Evolutionary conservation across 306 rosid species (phyloP).

Genomic region (Geum urbanum): DNA sequence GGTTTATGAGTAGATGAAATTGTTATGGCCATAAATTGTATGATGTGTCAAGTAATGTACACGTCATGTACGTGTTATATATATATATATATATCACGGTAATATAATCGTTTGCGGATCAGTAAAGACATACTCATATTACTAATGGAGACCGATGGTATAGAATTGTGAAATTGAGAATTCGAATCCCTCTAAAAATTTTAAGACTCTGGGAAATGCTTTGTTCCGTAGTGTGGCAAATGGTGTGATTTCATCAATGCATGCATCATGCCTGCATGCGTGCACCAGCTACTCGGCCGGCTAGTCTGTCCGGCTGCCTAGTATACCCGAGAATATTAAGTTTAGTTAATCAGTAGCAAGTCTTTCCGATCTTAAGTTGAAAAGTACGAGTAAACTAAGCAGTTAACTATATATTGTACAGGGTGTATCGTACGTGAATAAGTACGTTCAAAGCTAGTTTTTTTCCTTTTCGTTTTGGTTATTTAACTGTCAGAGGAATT

Average conservation of each 20-base stretch:
- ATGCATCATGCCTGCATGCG: neutral
- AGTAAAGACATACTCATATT: constrained; percentile 18
- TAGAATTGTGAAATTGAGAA: constrained; percentile 11
- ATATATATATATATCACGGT: neutral
- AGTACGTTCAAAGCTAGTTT: too few relatives aligned
- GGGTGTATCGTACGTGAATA: too few relatives aligned
- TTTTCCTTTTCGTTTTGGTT: too few relatives aligned
- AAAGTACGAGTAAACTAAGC: too few relatives aligned
- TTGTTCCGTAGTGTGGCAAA: constrained; percentile 2
- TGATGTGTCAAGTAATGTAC: too few relatives aligned
- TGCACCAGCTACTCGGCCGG: neutral
- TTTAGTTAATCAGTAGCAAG: too few relatives aligned
- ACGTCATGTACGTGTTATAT: too few relatives aligned
- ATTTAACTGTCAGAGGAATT: too few relatives aligned
- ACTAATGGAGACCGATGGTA: constrained; percentile 20
- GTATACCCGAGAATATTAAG: constrained; percentile 2
- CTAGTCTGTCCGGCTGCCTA: neutral
- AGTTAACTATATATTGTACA: too few relatives aligned
- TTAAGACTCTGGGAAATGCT: constrained; percentile 10
- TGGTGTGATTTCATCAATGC: neutral
- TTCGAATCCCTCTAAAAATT: constrained; percentile 20
- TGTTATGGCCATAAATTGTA: too few relatives aligned
- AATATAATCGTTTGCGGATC: neutral
- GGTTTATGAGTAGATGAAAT: too few relatives aligned
- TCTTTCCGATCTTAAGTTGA: too few relatives aligned